phyloP scores from a whole-genome alignment of 2,329 filamentous ascomycete genomes.

The Pseudogymnoascus sp. region DNA sequence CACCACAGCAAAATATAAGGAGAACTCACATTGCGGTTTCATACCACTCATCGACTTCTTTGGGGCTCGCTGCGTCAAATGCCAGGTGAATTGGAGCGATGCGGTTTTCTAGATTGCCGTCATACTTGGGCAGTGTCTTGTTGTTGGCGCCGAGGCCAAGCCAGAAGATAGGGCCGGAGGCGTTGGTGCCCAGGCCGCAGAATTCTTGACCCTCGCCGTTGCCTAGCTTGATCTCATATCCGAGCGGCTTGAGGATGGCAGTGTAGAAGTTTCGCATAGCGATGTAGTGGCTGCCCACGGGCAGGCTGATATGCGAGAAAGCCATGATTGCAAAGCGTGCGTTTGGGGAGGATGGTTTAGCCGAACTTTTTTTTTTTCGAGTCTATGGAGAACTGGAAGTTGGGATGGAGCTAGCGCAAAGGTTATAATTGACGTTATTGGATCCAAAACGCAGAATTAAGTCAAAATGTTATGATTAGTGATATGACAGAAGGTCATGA shows the following conservation, averaged over 20 bases:
- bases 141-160: conserved; percentile 14
- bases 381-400: not conserved
- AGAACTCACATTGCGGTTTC: conserved; percentile 13
- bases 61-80: conserved; percentile 10
- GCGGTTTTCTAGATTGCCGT: not conserved
- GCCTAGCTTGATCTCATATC: conserved; percentile 14
- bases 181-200: conserved; percentile 9
- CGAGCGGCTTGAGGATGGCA: conserved; percentile 13
- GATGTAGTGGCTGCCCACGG: conserved; percentile 13
- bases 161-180: conserved; percentile 15
- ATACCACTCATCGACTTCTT: conserved; percentile 16
- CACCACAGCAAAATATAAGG: not conserved
- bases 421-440: not conserved
- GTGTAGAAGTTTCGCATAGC: conserved; percentile 18
- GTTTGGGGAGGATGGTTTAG: conserved; percentile 29
- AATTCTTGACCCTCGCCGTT: conserved; percentile 11
- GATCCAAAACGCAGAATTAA: no score
- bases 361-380: not conserved
- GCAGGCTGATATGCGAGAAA: conserved; percentile 15
- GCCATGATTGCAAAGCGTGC: conserved; percentile 11
- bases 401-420: not conserved
- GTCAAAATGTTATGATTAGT: no score
- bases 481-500: not conserved
- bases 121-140: not conserved
- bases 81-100: conserved; percentile 14